phyloP scores from a whole-genome alignment of 768 basidiomycete species.

The Rhizopogon vesiculosus region DNA sequence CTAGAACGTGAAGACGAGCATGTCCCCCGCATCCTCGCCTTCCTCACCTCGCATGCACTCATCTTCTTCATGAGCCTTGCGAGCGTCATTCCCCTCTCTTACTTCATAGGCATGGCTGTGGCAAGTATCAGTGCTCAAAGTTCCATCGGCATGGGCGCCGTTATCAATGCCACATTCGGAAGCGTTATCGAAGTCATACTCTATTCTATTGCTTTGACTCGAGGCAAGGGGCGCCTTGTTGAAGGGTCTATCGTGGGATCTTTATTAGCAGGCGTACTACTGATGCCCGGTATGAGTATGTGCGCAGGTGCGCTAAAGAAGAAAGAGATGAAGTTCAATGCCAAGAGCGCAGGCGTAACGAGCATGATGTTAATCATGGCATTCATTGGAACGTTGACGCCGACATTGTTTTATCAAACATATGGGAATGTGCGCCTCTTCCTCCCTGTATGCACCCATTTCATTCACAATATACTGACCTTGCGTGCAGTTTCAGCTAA shows the following conservation, averaged over 20 bases:
- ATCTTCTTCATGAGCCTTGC: slow-evolving; percentile 84
- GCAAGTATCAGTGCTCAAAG: slow-evolving; percentile 98
- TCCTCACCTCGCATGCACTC: slow-evolving; percentile 68
- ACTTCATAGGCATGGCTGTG: slow-evolving; percentile 99
- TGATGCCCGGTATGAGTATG: slow-evolving; percentile 99
- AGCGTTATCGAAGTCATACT: slow-evolving; percentile 97
- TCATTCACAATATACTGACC: slow-evolving; percentile 3
- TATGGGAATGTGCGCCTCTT: slow-evolving; percentile 85
- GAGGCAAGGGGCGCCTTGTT: slow-evolving; percentile 88
- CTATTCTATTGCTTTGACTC: slow-evolving; percentile 84
- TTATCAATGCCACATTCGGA: slow-evolving; percentile 98
- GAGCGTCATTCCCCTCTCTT: slow-evolving; percentile 94
- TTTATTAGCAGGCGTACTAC: slow-evolving; percentile 88
- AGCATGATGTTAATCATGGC: slow-evolving; percentile 99
- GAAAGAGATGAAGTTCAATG: slow-evolving; percentile 98
- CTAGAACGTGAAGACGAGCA: slow-evolving; percentile 48
- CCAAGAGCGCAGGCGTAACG: slow-evolving; percentile 97
- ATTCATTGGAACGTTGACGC: slow-evolving; percentile 91
- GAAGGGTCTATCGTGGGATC: slow-evolving; percentile 97
- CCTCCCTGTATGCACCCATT: not conserved
- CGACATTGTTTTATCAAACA: slow-evolving; percentile 96
- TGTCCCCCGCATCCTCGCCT: slow-evolving; percentile 59
- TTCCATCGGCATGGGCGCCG: slow-evolving; percentile 98
- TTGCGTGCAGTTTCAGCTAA: slow-evolving; percentile 69
- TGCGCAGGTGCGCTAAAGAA: slow-evolving; percentile 79